Conservation (phyloP, 2,329 filamentous ascomycete genomes). For the Trichophyton verrucosum region DNA sequence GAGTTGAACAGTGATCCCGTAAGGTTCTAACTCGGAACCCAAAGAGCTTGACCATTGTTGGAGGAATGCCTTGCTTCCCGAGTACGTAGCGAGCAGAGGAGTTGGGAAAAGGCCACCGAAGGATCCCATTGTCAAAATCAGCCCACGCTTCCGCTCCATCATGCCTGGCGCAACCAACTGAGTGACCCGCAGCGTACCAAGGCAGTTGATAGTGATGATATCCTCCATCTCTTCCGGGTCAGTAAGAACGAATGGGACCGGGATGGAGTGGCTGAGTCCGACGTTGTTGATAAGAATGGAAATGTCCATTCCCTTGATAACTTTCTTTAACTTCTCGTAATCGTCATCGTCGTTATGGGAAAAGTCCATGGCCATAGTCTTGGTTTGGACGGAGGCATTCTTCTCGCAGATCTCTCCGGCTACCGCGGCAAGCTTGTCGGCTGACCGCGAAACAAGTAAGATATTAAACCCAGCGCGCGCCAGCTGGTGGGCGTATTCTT, state of each 20-base stretch:
- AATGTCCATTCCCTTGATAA: constrained; percentile 63
- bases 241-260: constrained; percentile 76
- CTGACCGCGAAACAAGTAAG: constrained; percentile 87
- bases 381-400: constrained; percentile 56
- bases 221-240: constrained; percentile 65
- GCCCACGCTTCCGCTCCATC: constrained; percentile 67
- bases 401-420: constrained; percentile 59
- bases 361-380: constrained; percentile 85
- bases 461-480: constrained; percentile 89
- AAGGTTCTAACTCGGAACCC: constrained; percentile 64
- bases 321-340: constrained; percentile 58
- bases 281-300: constrained; percentile 94
- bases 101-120: constrained; percentile 89
- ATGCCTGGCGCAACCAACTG: constrained; percentile 75
- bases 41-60: constrained; percentile 90
- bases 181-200: constrained; percentile 78
- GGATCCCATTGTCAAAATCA: constrained; percentile 94
- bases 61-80: constrained; percentile 93
- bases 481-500: constrained; percentile 86
- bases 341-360: constrained; percentile 64
- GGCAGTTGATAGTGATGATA: constrained; percentile 92
- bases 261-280: constrained; percentile 84
- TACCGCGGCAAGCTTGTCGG: constrained; percentile 72
- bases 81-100: constrained; percentile 88
- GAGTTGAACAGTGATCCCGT: constrained; percentile 80